Evolutionary conservation across 805 yeast genomes (phyloP).

Genomic region (Teunomyces atbi): DNA sequence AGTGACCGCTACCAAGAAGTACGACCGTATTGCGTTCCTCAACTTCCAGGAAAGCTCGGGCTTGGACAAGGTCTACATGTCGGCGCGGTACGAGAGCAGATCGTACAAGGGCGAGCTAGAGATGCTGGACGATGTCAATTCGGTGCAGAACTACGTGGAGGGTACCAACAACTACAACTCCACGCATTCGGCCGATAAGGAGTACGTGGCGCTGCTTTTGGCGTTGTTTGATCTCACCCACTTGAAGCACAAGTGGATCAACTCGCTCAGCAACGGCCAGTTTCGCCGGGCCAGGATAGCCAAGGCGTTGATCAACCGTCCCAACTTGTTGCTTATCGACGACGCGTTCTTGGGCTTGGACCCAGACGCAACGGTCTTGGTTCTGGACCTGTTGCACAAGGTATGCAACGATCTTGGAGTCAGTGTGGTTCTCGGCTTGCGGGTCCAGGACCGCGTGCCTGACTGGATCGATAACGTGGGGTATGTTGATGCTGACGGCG

Average conservation of each 20-base stretch:
- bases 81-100: constrained; percentile 85
- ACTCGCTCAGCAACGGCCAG: constrained; percentile 91
- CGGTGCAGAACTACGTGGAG: constrained; percentile 53
- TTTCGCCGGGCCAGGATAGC: constrained; percentile 89
- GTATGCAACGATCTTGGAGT: constrained; percentile 42
- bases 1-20: constrained; percentile 24
- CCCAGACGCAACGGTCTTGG: constrained; percentile 61
- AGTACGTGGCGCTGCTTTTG: constrained; percentile 43
- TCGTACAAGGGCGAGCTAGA: constrained; percentile 62
- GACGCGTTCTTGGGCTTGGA: constrained; percentile 94
- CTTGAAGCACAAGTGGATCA: constrained; percentile 71
- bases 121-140: constrained; percentile 61
- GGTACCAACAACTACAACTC: constrained; percentile 53
- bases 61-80: constrained; percentile 59
- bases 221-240: constrained; percentile 52
- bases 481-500: constrained; percentile 56
- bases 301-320: constrained; percentile 60
- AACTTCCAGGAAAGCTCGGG: constrained; percentile 38
- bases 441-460: constrained; percentile 76
- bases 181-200: constrained; percentile 19
- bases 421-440: constrained; percentile 67
- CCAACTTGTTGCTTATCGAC: constrained; percentile 70
- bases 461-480: constrained; percentile 76
- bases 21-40: constrained; percentile 31
- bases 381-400: constrained; percentile 50